A percentile compares a stretch with the other conserved stretches of the same genome.
Conservation (phyloP, 1,284 basidiomycete species). For the Peniophora sp. region DNA sequence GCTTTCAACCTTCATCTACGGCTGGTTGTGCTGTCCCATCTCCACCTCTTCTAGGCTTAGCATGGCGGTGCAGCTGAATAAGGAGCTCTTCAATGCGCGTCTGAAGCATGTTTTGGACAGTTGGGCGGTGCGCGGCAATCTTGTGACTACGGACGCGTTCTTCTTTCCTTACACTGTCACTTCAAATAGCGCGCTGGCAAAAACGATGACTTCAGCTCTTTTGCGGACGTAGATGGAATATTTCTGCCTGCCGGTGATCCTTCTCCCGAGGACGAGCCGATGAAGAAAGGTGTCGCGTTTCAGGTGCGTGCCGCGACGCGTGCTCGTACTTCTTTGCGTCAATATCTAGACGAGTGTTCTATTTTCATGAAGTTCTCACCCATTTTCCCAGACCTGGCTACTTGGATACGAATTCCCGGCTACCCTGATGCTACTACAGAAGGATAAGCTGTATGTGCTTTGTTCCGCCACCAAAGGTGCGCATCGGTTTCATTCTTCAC, state of each 20-base stretch:
- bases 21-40: constrained; percentile 1
- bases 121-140: constrained; percentile 58
- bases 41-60: background rate
- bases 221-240: constrained; percentile 66
- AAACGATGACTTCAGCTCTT: constrained; percentile 63
- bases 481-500: constrained; percentile 1
- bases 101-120: constrained; percentile 60
- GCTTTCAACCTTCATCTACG: constrained; percentile 4
- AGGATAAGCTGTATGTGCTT: constrained; percentile 70
- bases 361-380: background rate
- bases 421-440: constrained; percentile 80
- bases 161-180: background rate
- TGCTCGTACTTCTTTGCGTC: constrained; percentile 5
- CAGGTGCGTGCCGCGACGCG: constrained; percentile 51
- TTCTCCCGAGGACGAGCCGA: constrained; percentile 75
- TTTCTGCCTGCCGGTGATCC: constrained; percentile 79
- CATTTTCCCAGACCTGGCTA: constrained; percentile 74
- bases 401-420: constrained; percentile 97
- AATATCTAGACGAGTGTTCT: constrained; percentile 10
- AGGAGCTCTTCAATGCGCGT: constrained; percentile 53
- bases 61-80: constrained; percentile 43
- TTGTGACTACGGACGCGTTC: background rate
- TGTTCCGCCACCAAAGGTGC: constrained; percentile 88
- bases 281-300: constrained; percentile 83
- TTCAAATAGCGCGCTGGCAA: constrained; percentile 43